These are phyloP conservation scores for Pestalotiopsis sp. DNA, from an alignment of 2,329 filamentous ascomycete species.

Conservation along the genomic window DNA sequence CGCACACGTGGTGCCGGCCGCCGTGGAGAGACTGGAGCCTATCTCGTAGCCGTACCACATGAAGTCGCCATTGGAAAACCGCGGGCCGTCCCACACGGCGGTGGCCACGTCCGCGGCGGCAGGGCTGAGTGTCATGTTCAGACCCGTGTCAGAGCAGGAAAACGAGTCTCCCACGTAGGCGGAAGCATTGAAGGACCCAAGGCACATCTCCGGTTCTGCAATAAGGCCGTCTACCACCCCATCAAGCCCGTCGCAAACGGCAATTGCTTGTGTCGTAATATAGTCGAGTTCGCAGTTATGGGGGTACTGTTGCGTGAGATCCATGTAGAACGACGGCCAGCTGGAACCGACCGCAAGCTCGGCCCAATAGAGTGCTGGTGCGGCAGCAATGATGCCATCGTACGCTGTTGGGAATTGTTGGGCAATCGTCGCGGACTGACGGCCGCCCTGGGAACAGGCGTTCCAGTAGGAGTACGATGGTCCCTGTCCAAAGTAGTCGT, in stretches of 20 bases:
- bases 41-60: slow-evolving; percentile 5
- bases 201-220: not conserved
- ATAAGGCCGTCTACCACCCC: not conserved
- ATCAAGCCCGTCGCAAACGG: not conserved
- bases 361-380: slow-evolving; percentile 40
- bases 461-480: slow-evolving; percentile 53
- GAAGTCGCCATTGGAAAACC: not conserved
- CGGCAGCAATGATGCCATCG: slow-evolving; percentile 54
- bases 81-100: not conserved
- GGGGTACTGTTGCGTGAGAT: slow-evolving; percentile 19
- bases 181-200: not conserved
- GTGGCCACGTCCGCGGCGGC: not conserved
- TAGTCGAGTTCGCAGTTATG: not conserved
- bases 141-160: not conserved
- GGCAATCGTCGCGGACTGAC: slow-evolving; percentile 56
- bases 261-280: not conserved
- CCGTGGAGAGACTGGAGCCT: not conserved
- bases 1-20: not conserved
- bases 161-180: not conserved
- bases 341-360: not conserved
- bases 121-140: not conserved
- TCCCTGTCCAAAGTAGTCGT: slow-evolving; percentile 39
- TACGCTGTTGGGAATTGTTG: slow-evolving; percentile 56
- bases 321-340: not conserved
- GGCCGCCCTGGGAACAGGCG: slow-evolving; percentile 53